phyloP scores from a whole-genome alignment of 345 rosid genomes.

The Salix exigua region DNA sequence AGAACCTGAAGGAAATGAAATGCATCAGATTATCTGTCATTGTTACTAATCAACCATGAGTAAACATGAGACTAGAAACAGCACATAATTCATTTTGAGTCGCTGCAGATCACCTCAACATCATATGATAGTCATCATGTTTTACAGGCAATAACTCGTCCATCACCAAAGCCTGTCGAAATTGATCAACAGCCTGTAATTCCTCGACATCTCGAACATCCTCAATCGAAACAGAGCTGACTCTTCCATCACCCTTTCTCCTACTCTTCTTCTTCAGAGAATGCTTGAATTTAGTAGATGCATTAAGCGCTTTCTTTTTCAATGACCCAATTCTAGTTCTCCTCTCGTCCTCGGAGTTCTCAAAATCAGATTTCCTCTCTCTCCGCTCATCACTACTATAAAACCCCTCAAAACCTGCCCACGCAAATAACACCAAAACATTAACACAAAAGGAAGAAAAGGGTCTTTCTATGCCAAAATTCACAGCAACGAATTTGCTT shows the following conservation, averaged over 20 bases:
- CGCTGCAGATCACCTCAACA: slow-evolving; percentile 56
- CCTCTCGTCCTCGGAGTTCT: slow-evolving; percentile 98
- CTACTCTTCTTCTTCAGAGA: slow-evolving; percentile 86
- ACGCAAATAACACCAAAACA: slow-evolving; percentile 5
- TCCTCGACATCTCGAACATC: slow-evolving; percentile 91
- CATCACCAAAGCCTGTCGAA: slow-evolving; percentile 75
- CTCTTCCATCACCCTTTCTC: slow-evolving; percentile 79
- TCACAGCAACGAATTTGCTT: neutral
- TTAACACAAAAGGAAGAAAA: neutral
- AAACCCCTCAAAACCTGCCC: slow-evolving; percentile 87
- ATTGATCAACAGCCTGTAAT: slow-evolving; percentile 79
- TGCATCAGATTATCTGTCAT: neutral
- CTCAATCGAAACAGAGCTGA: slow-evolving; percentile 97
- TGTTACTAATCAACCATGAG: neutral
- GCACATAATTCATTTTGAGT: neutral
- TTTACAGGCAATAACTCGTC: slow-evolving; percentile 77
- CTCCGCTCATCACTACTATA: slow-evolving; percentile 87
- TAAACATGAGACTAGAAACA: neutral
- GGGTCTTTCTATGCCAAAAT: neutral
- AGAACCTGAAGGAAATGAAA: slow-evolving; percentile 42
- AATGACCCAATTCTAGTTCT: slow-evolving; percentile 82
- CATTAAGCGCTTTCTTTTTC: slow-evolving; percentile 92
- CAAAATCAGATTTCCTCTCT: slow-evolving; percentile 93
- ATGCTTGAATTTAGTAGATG: slow-evolving; percentile 84
- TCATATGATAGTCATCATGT: slow-evolving; percentile 92